A percentile compares a stretch with the other conserved stretches of the same genome.
These are phyloP conservation scores for Phaffomyces antillensis DNA, from an alignment of 805 yeast genomes.

Conservation along the genomic window DNA sequence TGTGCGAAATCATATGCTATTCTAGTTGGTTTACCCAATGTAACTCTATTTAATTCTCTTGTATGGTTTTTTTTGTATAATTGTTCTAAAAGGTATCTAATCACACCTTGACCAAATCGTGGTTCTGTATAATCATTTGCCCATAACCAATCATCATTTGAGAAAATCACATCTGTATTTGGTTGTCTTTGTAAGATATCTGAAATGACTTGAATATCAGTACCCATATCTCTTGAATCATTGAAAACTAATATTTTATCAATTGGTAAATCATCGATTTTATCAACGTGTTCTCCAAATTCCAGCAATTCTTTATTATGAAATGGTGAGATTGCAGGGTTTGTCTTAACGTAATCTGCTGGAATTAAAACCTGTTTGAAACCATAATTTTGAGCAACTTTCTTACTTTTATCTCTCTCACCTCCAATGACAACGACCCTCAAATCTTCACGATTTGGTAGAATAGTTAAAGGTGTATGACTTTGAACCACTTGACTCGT, in stretches of 20 bases:
- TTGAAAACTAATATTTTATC: slow-evolving; percentile 80
- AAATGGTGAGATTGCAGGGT: slow-evolving; percentile 76
- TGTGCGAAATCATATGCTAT: slow-evolving; percentile 82
- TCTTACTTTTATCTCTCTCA: slow-evolving; percentile 55
- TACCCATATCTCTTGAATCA: slow-evolving; percentile 84
- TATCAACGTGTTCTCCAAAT: slow-evolving; percentile 23
- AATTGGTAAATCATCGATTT: slow-evolving; percentile 17
- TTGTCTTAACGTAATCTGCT: slow-evolving; percentile 56
- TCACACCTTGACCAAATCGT: slow-evolving; percentile 89
- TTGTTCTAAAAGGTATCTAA: slow-evolving; percentile 54
- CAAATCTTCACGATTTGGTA: slow-evolving; percentile 41
- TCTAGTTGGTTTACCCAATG: slow-evolving; percentile 77
- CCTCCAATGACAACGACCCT: slow-evolving; percentile 86
- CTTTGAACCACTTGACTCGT: slow-evolving; percentile 66
- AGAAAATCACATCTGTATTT: slow-evolving; percentile 65
- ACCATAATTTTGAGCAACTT: slow-evolving; percentile 72
- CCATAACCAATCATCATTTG: slow-evolving; percentile 83
- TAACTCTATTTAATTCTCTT: slow-evolving; percentile 44
- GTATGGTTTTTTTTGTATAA: slow-evolving; percentile 46
- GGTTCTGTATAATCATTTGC: slow-evolving; percentile 74
- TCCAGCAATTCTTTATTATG: slow-evolving; percentile 42
- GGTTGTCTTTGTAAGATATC: slow-evolving; percentile 66
- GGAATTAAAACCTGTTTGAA: slow-evolving; percentile 69
- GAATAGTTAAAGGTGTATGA: slow-evolving; percentile 75
- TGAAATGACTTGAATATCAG: slow-evolving; percentile 70